Evolutionary conservation across 495 filamentous ascomycete species (phyloP).

Genomic region (Lasiosphaeris hirsuta): DNA sequence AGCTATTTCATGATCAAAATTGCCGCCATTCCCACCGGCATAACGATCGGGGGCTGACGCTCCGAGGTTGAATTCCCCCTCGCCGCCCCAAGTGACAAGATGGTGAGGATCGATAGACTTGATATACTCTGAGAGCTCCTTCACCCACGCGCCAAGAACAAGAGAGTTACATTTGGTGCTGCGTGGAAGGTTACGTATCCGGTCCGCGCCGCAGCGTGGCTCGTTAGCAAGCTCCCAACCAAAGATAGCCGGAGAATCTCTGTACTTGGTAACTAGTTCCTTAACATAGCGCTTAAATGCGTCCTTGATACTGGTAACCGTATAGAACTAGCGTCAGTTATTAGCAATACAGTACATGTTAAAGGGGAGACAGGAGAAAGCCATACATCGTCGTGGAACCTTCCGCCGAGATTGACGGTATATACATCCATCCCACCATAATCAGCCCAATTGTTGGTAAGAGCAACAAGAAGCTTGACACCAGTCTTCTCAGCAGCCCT

Average conservation of each 20-base stretch:
- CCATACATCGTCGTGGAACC: slow-evolving; percentile 33
- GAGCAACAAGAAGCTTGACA: slow-evolving; percentile 56
- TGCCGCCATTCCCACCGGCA: slow-evolving; percentile 55
- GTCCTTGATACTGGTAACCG: slow-evolving; percentile 32
- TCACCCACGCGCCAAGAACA: slow-evolving; percentile 46
- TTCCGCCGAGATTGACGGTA: slow-evolving; percentile 36
- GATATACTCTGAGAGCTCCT: slow-evolving; percentile 46
- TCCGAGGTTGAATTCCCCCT: slow-evolving; percentile 43
- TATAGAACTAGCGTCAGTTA: slow-evolving; percentile 40
- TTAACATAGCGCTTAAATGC: slow-evolving; percentile 53
- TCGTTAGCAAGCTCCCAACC: slow-evolving; percentile 58
- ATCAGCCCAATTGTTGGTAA: slow-evolving; percentile 54
- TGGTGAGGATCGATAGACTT: slow-evolving; percentile 50
- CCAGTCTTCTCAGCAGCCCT: slow-evolving; percentile 53
- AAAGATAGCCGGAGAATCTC: slow-evolving; percentile 46
- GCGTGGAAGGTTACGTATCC: slow-evolving; percentile 39
- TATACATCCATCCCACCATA: slow-evolving; percentile 50
- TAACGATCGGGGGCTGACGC: slow-evolving; percentile 56
- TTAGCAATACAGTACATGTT: not conserved
- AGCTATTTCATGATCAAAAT: slow-evolving; percentile 58
- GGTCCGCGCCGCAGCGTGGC: slow-evolving; percentile 45
- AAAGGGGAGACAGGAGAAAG: not conserved
- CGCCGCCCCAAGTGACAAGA: slow-evolving; percentile 51
- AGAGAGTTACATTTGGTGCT: slow-evolving; percentile 37
- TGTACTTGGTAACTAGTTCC: slow-evolving; percentile 48